Percentiles rank a stretch among this genome's conserved stretches.
These are phyloP conservation scores for Pyrus hybrid DNA, from an alignment of 331 rosid genomes.

Conservation along the genomic window DNA sequence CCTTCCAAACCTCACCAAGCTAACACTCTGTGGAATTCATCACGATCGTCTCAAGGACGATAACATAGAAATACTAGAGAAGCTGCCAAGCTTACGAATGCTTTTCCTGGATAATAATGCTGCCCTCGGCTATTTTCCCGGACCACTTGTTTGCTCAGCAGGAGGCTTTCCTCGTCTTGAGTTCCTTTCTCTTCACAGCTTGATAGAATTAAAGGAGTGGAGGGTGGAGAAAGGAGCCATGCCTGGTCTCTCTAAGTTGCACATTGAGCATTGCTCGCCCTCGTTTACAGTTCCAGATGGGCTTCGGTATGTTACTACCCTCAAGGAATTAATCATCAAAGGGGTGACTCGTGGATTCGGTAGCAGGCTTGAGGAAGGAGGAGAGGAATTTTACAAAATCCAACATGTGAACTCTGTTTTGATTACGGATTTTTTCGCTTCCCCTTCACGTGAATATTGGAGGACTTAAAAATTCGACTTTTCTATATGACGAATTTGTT, in stretches of 20 bases:
- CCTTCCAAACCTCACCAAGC: constrained; percentile 13
- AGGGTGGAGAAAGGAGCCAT: constrained; percentile 32
- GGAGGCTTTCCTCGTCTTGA: constrained; percentile 37
- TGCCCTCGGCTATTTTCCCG: not conserved
- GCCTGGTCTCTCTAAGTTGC: constrained; percentile 14
- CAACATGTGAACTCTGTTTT: constrained; percentile 30
- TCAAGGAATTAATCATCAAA: constrained; percentile 28
- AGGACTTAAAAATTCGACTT: too few species aligned
- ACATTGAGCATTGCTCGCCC: too few species aligned
- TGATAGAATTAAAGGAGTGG: constrained; percentile 30
- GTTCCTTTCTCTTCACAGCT: constrained; percentile 12
- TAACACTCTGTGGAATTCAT: not conserved
- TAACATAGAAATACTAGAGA: not conserved
- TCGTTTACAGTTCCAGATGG: constrained; percentile 46
- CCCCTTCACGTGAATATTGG: too few species aligned
- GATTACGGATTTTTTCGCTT: not conserved
- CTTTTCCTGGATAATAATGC: not conserved
- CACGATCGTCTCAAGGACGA: not conserved
- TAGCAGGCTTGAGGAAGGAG: constrained; percentile 24
- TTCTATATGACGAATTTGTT: too few species aligned
- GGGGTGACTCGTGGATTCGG: constrained; percentile 32
- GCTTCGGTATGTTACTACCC: constrained; percentile 6
- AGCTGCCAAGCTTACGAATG: constrained; percentile 2
- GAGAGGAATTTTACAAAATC: constrained; percentile 44
- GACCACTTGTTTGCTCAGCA: constrained; percentile 26